Evolutionary conservation across 768 basidiomycete species (phyloP).

Genomic region (Auricularia cornea): DNA sequence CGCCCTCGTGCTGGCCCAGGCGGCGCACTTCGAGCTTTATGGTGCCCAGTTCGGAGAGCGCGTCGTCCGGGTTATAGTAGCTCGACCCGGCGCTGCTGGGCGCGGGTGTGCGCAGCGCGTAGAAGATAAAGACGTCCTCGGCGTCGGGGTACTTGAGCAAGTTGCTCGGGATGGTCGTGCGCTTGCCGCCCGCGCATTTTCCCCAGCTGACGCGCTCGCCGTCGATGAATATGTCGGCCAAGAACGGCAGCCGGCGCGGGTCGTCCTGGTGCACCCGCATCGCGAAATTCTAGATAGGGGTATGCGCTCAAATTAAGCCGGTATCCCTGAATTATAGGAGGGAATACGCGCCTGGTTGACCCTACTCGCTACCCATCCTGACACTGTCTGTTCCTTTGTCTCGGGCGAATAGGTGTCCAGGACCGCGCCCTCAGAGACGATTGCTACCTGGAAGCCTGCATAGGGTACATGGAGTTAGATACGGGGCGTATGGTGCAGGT

Average conservation of each 20-base stretch:
- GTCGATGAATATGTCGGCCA: neutral
- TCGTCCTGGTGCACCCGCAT: neutral
- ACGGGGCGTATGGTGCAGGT: no score
- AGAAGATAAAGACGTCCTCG: neutral
- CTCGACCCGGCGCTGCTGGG: neutral
- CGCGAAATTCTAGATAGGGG: neutral
- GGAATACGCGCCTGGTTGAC: neutral
- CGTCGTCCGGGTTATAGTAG: neutral
- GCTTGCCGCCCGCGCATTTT: neutral
- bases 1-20: no score
- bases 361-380: neutral
- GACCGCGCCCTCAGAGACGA: neutral
- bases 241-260: neutral
- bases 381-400: neutral
- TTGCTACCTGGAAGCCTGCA: neutral
- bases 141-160: neutral
- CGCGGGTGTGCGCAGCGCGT: neutral
- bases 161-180: neutral
- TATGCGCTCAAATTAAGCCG: neutral
- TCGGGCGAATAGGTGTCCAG: neutral
- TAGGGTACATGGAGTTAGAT: slow-evolving; percentile 50
- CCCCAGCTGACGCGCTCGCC: neutral
- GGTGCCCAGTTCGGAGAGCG: neutral
- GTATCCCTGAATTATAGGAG: no score
- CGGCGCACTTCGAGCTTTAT: neutral